Evolutionary conservation across 805 yeast species (phyloP).

Genomic region (Suhomyces canberraensis): DNA sequence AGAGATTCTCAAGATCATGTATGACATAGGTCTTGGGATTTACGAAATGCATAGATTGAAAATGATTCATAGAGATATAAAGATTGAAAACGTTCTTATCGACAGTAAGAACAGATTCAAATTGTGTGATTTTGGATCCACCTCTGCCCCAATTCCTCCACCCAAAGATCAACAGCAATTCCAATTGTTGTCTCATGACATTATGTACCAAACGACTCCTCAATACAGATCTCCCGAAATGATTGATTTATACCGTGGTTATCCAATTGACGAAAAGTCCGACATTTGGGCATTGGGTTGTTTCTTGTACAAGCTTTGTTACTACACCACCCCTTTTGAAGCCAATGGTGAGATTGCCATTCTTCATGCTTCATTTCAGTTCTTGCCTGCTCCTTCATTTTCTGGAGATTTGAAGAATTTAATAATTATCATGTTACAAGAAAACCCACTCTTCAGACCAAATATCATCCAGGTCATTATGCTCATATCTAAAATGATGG

Average conservation of each 20-base stretch:
- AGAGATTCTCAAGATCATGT: constrained; percentile 81
- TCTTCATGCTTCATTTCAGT: constrained; percentile 75
- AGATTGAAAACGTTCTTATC: constrained; percentile 89
- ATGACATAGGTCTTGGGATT: constrained; percentile 75
- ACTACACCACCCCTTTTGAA: constrained; percentile 94
- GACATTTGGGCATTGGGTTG: constrained; percentile 98
- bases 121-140: constrained; percentile 92
- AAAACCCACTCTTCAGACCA: constrained; percentile 79
- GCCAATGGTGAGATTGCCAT: constrained; percentile 83
- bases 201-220: constrained; percentile 88
- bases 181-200: constrained; percentile 75
- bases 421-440: constrained; percentile 76
- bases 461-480: constrained; percentile 81
- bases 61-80: constrained; percentile 87
- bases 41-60: constrained; percentile 80
- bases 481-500: constrained; percentile 52
- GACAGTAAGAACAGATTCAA: constrained; percentile 69
- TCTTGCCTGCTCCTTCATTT: constrained; percentile 67
- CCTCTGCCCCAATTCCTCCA: constrained; percentile 63
- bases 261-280: constrained; percentile 85
- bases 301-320: constrained; percentile 83
- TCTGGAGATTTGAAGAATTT: constrained; percentile 71
- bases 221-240: constrained; percentile 96
- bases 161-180: constrained; percentile 75
- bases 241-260: constrained; percentile 81